These are phyloP conservation scores for Mastigamoeba balamuthi DNA, from an alignment of 78 protist species.

Conservation along the genomic window DNA sequence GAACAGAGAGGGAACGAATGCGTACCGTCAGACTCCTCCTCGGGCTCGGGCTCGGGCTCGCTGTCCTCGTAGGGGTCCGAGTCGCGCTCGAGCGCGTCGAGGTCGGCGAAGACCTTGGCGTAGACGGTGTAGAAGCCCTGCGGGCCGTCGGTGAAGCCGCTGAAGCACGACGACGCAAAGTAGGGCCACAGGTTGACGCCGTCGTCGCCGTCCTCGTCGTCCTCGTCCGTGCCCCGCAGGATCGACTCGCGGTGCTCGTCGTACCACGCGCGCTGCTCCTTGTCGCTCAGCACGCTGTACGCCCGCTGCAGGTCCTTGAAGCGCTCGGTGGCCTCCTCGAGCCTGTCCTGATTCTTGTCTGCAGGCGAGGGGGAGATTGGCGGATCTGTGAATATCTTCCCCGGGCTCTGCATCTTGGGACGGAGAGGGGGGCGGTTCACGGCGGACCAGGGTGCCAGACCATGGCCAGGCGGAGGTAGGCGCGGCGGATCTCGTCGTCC, in stretches of 20 bases:
- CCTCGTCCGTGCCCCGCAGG: conserved; percentile 42
- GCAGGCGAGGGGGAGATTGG: too few species aligned
- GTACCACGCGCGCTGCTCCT: conserved; percentile 68
- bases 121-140: conserved; percentile 47
- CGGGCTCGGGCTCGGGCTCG: too few species aligned
- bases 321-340: conserved; percentile 42
- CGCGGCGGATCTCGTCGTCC: conserved; percentile 43
- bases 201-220: conserved; percentile 17
- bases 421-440: neutral
- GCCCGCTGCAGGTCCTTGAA: conserved; percentile 68
- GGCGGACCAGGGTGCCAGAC: conserved; percentile 57
- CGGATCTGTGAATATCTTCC: neutral
- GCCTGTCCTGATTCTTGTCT: conserved; percentile 57
- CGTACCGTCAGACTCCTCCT: too few species aligned
- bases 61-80: too few species aligned
- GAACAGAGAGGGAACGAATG: too few species aligned
- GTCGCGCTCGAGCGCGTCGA: too few species aligned
- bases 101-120: conserved; percentile 14
- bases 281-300: conserved; percentile 41
- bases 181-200: conserved; percentile 54
- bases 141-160: conserved; percentile 14
- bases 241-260: conserved; percentile 59
- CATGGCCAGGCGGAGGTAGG: conserved; percentile 62
- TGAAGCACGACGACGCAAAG: conserved; percentile 36
- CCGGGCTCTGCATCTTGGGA: too few species aligned